A percentile compares a stretch with the other conserved stretches of the same genome.
Conservation (phyloP, 2,329 filamentous ascomycete species). For the Gnomoniopsis smithogilvyi region DNA sequence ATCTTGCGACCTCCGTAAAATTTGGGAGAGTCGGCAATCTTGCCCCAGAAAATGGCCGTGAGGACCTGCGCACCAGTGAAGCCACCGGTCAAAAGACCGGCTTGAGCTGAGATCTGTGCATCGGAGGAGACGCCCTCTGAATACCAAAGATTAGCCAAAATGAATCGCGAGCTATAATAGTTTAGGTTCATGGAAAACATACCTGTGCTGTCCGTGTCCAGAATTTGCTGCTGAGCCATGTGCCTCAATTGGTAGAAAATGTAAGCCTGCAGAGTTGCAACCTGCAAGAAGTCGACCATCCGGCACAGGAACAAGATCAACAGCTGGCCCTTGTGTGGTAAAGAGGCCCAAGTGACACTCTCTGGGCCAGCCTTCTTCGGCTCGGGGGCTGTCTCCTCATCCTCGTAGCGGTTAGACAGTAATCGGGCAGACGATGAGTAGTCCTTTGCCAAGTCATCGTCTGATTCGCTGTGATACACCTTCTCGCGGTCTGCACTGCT, state of each 20-base stretch:
- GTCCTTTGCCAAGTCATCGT: conserved; percentile 12
- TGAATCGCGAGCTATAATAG: too few relatives aligned
- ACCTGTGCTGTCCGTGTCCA: conserved; percentile 9
- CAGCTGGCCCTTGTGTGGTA: conserved; percentile 70
- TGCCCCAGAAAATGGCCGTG: conserved; percentile 72
- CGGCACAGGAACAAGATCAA: conserved; percentile 67
- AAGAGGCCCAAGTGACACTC: conserved; percentile 61
- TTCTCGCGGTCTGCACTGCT: conserved; percentile 11
- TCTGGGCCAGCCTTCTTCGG: conserved; percentile 23
- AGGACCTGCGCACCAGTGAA: conserved; percentile 73
- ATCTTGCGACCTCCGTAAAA: conserved; percentile 60
- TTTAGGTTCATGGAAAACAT: not conserved
- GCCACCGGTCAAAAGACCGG: conserved; percentile 65
- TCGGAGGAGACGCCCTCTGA: conserved; percentile 44
- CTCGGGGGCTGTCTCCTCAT: conserved; percentile 6
- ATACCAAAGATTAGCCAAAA: not conserved
- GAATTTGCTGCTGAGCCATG: conserved; percentile 37
- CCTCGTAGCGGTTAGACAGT: conserved; percentile 16
- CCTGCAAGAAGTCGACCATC: conserved; percentile 70
- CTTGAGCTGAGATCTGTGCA: conserved; percentile 60
- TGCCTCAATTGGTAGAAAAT: conserved; percentile 74
- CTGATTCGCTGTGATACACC: conserved; percentile 9
- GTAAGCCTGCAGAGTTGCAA: conserved; percentile 67
- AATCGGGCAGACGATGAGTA: conserved; percentile 20
- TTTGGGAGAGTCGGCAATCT: conserved; percentile 53